Evolutionary conservation across 352 stramenopile genomes (phyloP), one percentile per base, ranked within the genome.

Genomic region (Phytophthora fragariaefolia): DNA sequence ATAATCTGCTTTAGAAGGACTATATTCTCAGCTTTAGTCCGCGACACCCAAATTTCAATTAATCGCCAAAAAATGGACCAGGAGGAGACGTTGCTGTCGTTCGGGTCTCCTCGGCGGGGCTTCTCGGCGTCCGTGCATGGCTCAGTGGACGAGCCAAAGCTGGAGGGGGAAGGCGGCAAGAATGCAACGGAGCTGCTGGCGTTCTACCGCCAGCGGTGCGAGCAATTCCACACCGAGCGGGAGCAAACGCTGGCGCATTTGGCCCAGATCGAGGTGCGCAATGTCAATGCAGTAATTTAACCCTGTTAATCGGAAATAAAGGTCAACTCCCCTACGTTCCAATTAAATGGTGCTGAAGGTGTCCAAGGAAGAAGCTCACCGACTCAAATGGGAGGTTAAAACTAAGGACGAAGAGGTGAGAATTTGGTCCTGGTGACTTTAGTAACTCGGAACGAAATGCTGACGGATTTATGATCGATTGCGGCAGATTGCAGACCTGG

Each of bases 331-430:
- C n/a, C n/a, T n/a, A 32, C 24, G 30, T 15, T 36, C 3, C 42
- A 27, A 10, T 34, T 7, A 20, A 24, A 60, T 46, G 15, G 7
- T 4, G 18, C n/a, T 47, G 20, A 23, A 95, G 82, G 78, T 92
- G 8, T 84, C 82, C 6, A 92, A 93, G 49, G 88, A 93, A 51
- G 78, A 94, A 71, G 55, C 82, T 18, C 83, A 95, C 70, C 74
- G 81, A 17, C 61, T 84, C 28, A 88, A 92, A 59, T 95, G 87
- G 88, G 83, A 92, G 61, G 64, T 95, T 20, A 75, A 74, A 42
- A 73, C 63, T 43, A 81, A 82, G 58, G 76, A 80, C 15, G 83
- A 94, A 34, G 85, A 96, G 80, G 83, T 93, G 22, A 6, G 45
- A 24, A 1, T 10, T 30, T 15, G 20, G n/a, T 40, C 52, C 10